These are phyloP conservation scores for Panicum hallii DNA, from an alignment of 202 grass and related monocot genomes.

Conservation along the genomic window DNA sequence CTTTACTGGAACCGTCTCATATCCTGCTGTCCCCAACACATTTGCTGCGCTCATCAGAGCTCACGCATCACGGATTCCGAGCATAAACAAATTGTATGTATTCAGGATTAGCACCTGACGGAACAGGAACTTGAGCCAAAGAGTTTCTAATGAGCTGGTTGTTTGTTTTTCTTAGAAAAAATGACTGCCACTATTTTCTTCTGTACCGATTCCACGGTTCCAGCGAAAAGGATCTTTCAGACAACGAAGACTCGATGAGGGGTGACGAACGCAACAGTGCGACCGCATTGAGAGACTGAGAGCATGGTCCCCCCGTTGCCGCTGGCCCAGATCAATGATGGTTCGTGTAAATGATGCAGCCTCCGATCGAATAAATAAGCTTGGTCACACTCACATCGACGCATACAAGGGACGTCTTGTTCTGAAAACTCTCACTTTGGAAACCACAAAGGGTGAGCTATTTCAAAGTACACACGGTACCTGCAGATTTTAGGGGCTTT, in stretches of 20 bases:
- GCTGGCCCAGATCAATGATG: not conserved
- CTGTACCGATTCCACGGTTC: not conserved
- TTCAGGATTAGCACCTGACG: not conserved
- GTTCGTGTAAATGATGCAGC: constrained; percentile 44
- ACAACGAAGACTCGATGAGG: not conserved
- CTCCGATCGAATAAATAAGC: constrained; percentile 47
- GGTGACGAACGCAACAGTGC: constrained; percentile 23
- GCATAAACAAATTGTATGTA: not conserved
- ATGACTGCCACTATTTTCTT: not conserved
- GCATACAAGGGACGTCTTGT: not conserved
- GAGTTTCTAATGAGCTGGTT: not conserved
- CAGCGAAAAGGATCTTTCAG: not conserved
- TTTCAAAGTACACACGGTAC: constrained; percentile 34
- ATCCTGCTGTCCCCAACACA: not conserved
- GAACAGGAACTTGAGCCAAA: not conserved
- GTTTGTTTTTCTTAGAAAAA: no score
- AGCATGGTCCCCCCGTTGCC: constrained; percentile 17
- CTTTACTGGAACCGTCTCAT: not conserved
- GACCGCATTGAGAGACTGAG: not conserved
- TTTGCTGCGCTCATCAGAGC: not conserved
- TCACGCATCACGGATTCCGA: not conserved
- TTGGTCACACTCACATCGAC: constrained; percentile 20
- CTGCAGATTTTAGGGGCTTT: constrained; percentile 30
- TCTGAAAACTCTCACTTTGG: constrained; percentile 33
- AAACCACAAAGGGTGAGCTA: constrained; percentile 43